These are phyloP conservation scores for Microsporum canis DNA, from an alignment of 2,329 filamentous ascomycete genomes.

Conservation along the genomic window DNA sequence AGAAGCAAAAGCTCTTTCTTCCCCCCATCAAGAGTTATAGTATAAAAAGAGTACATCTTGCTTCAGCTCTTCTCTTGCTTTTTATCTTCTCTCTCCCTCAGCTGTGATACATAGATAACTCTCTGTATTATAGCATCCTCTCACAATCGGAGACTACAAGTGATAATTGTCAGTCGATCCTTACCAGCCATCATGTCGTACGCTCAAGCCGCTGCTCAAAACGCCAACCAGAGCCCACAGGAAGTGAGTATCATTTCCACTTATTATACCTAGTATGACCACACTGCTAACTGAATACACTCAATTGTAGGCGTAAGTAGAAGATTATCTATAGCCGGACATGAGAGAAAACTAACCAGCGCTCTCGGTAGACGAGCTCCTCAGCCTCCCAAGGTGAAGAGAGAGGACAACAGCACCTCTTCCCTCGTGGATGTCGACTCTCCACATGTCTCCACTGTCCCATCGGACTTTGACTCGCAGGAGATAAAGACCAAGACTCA, in stretches of 20 bases:
- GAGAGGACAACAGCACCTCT: conserved; percentile 26
- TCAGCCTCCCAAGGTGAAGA: conserved; percentile 28
- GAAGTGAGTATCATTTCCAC: conserved; percentile 30
- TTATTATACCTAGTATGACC: neutral
- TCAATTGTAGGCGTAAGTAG: conserved; percentile 28
- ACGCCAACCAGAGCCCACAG: conserved; percentile 37
- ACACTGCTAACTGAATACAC: conserved; percentile 12
- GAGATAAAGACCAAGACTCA: conserved; percentile 37
- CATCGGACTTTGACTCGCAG: conserved; percentile 32
- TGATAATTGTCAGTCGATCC: neutral
- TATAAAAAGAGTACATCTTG: neutral
- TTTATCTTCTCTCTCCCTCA: neutral
- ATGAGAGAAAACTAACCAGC: neutral
- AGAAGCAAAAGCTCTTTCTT: neutral
- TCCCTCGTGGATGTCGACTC: conserved; percentile 39
- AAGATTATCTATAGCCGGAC: neutral
- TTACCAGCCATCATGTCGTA: conserved; percentile 33
- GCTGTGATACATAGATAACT: neutral
- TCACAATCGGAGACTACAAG: neutral
- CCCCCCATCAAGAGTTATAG: neutral
- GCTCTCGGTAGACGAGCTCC: conserved; percentile 31
- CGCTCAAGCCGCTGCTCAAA: conserved; percentile 38
- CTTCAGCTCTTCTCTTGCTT: neutral
- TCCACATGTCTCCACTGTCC: conserved; percentile 35
- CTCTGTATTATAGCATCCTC: neutral